phyloP scores from a whole-genome alignment of 306 rosid genomes.

The Glycine tomentella region DNA sequence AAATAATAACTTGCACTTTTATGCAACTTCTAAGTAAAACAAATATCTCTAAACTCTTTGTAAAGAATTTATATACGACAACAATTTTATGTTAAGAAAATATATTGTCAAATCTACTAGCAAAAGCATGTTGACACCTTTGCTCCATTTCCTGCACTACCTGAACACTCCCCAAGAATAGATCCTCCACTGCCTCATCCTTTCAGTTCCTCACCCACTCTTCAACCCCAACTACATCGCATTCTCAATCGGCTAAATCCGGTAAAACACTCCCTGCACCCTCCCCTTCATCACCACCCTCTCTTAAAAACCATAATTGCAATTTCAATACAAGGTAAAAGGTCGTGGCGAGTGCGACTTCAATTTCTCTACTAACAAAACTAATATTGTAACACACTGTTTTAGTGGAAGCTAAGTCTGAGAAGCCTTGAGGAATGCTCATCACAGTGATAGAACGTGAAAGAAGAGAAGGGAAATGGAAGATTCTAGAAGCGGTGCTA shows the following conservation, averaged over 20 bases:
- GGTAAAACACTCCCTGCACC: conserved; percentile 69
- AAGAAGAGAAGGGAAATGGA: conserved; percentile 50
- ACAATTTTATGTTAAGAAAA: no score
- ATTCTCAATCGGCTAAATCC: conserved; percentile 59
- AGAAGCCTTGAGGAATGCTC: conserved; percentile 55
- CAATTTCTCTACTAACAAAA: no score
- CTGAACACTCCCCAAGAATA: conserved; percentile 50
- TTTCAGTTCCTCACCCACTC: conserved; percentile 59
- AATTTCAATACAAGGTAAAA: not conserved
- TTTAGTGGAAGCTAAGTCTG: conserved; percentile 57
- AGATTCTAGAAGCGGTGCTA: conserved; percentile 52
- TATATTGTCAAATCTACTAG: no score
- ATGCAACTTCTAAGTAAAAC: no score
- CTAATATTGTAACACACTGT: conserved; percentile 54
- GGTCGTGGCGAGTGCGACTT: no score
- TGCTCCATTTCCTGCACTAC: conserved; percentile 77
- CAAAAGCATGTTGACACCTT: conserved; percentile 74
- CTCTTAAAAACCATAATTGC: conserved; percentile 55
- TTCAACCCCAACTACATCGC: conserved; percentile 53
- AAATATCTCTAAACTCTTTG: no score
- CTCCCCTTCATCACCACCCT: conserved; percentile 89
- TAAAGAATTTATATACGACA: no score
- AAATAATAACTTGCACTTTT: no score
- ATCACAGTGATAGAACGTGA: conserved; percentile 45
- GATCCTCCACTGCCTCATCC: conserved; percentile 62